Conservation (phyloP, 345 rosid genomes). For the Hypericum perforatum region DNA sequence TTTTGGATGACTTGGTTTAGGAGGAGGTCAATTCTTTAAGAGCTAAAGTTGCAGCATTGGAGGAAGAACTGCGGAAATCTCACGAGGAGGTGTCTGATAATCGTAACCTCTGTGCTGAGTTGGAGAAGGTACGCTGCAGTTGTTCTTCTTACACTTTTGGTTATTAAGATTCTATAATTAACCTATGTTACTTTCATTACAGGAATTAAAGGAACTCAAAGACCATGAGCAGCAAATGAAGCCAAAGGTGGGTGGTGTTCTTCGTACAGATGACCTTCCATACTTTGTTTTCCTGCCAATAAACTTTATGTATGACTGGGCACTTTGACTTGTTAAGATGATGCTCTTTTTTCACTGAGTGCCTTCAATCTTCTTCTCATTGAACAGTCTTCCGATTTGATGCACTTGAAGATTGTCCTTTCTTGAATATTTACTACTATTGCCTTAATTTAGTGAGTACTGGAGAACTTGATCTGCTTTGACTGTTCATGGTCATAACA, state of each 20-base stretch:
- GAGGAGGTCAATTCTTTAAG: constrained; percentile 61
- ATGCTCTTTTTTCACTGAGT: no score
- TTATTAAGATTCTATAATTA: constrained; percentile 1
- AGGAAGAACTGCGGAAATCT: constrained; percentile 74
- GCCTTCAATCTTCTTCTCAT: no score
- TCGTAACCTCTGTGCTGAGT: constrained; percentile 39
- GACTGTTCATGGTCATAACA: constrained; percentile 7
- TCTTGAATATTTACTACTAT: no score
- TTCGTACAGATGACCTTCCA: constrained; percentile 3
- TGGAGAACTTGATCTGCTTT: not conserved
- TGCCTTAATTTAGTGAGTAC: not conserved
- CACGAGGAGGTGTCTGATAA: constrained; percentile 58
- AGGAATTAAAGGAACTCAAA: constrained; percentile 88
- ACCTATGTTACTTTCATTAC: constrained; percentile 12
- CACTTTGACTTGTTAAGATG: no score
- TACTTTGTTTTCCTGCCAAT: not conserved
- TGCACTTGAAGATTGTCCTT: no score
- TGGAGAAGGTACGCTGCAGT: constrained; percentile 57
- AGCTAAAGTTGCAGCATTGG: constrained; percentile 51
- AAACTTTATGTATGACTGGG: not conserved
- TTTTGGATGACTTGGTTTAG: constrained; percentile 32
- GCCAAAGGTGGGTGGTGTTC: constrained; percentile 79
- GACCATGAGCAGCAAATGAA: constrained; percentile 74
- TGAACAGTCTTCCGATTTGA: no score
- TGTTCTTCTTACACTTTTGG: constrained; percentile 3